phyloP scores from a whole-genome alignment of 768 basidiomycete genomes.

The Crassisporium funariophilum region DNA sequence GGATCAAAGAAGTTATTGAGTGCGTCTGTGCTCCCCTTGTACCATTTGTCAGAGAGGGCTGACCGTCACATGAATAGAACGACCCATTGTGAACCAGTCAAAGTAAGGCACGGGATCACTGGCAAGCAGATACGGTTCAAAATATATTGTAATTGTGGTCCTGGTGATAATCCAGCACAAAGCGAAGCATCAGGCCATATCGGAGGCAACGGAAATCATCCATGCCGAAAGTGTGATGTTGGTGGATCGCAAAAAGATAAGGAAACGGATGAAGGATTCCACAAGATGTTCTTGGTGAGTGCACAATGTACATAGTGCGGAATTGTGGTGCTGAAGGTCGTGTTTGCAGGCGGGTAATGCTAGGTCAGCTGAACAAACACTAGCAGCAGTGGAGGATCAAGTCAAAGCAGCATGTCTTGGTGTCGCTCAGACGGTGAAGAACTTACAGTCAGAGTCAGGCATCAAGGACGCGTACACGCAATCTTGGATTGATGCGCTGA shows the following conservation, averaged over 20 bases:
- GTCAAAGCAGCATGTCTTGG: conserved; percentile 7
- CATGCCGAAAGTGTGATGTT: conserved; percentile 34
- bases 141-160: conserved; percentile 15
- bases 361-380: conserved; percentile 5
- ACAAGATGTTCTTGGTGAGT: conserved; percentile 22
- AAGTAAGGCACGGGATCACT: not conserved
- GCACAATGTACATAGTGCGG: not conserved
- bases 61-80: not conserved
- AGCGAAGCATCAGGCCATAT: conserved; percentile 35
- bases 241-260: conserved; percentile 31
- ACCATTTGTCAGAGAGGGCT: not conserved
- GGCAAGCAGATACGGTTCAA: not conserved
- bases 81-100: conserved; percentile 5
- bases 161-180: conserved; percentile 37
- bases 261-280: conserved; percentile 31
- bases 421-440: conserved; percentile 6
- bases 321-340: not conserved
- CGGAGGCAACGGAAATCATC: conserved; percentile 35
- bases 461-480: conserved; percentile 35
- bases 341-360: conserved; percentile 8
- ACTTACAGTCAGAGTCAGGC: conserved; percentile 29
- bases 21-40: not conserved
- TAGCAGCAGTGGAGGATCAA: conserved; percentile 4
- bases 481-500: conserved; percentile 31
- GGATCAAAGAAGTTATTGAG: conserved; percentile 24